These are phyloP conservation scores for Aristolochia contorta DNA, from an alignment of 164 flowering plant species.

Conservation along the genomic window DNA sequence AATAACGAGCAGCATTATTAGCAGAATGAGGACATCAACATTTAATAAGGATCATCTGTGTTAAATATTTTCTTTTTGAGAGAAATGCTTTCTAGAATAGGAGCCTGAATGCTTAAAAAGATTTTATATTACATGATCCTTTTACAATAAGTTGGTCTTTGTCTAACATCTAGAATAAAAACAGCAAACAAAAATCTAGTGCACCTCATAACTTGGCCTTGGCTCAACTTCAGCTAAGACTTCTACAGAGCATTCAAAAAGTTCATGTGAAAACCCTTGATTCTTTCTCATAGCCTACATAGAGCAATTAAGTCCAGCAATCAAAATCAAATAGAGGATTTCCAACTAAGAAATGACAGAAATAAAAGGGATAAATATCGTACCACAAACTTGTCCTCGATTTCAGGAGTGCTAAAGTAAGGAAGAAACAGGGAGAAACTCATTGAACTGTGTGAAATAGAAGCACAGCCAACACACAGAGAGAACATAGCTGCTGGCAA, in stretches of 20 bases:
- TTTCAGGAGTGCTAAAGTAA: constrained; percentile 21
- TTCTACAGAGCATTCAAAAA: constrained; percentile 67
- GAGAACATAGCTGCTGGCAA: constrained; percentile 73
- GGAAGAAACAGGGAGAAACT: constrained; percentile 11
- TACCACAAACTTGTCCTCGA: constrained; percentile 34
- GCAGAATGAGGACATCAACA: too few species aligned
- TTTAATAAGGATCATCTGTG: too few species aligned
- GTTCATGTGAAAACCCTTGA: constrained; percentile 21
- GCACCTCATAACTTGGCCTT: constrained; percentile 39
- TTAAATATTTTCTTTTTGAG: too few species aligned
- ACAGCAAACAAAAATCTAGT: not conserved
- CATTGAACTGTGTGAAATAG: constrained; percentile 18
- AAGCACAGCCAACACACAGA: constrained; percentile 56
- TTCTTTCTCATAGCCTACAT: constrained; percentile 39
- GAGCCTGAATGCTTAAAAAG: too few species aligned
- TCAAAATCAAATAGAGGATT: not conserved
- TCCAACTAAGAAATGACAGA: too few species aligned
- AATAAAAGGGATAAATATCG: not conserved
- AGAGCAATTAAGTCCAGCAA: constrained; percentile 5
- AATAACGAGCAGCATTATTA: too few species aligned
- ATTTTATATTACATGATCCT: too few species aligned
- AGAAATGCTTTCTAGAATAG: too few species aligned
- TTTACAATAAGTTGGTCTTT: too few species aligned
- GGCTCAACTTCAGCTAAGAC: constrained; percentile 43
- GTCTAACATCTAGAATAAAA: too few species aligned